phyloP scores from a whole-genome alignment of 192 early-diverging fungal species.

The Coemansia sp. region DNA sequence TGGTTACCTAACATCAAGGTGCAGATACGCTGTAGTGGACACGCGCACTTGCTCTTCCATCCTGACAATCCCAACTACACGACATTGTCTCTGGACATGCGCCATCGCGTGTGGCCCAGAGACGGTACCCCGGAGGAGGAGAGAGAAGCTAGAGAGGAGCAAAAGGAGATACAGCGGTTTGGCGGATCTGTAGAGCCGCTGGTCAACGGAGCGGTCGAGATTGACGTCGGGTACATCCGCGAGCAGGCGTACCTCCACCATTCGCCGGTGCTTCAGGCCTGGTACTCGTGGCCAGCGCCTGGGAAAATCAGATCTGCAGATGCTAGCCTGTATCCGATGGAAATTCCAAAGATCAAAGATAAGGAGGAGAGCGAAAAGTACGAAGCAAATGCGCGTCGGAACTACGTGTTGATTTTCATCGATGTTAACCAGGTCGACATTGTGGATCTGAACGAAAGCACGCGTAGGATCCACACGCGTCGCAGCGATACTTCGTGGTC shows the following conservation, averaged over 20 bases:
- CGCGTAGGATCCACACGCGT: conserved; percentile 41
- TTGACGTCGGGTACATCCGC: conserved; percentile 48
- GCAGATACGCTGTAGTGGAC: conserved; percentile 45
- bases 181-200: conserved; percentile 10
- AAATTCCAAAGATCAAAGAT: conserved; percentile 32
- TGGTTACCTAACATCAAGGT: conserved; percentile 31
- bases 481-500: conserved; percentile 47
- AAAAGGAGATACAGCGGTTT: conserved; percentile 4
- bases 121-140: conserved; percentile 12
- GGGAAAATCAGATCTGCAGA: conserved; percentile 31
- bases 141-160: not conserved
- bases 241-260: conserved; percentile 49
- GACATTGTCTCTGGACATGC: conserved; percentile 43
- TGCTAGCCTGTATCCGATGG: conserved; percentile 30
- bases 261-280: conserved; percentile 41
- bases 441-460: conserved; percentile 31
- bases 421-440: conserved; percentile 47
- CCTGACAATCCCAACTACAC: conserved; percentile 49
- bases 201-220: conserved; percentile 12
- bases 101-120: conserved; percentile 47
- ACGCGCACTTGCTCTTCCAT: conserved; percentile 46
- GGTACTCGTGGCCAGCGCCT: conserved; percentile 55
- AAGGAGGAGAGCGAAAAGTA: conserved; percentile 19
- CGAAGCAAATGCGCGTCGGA: conserved; percentile 45
- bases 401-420: conserved; percentile 50